phyloP scores from a whole-genome alignment of 148 eudicot genomes.

The Fagopyrum tataricum region DNA sequence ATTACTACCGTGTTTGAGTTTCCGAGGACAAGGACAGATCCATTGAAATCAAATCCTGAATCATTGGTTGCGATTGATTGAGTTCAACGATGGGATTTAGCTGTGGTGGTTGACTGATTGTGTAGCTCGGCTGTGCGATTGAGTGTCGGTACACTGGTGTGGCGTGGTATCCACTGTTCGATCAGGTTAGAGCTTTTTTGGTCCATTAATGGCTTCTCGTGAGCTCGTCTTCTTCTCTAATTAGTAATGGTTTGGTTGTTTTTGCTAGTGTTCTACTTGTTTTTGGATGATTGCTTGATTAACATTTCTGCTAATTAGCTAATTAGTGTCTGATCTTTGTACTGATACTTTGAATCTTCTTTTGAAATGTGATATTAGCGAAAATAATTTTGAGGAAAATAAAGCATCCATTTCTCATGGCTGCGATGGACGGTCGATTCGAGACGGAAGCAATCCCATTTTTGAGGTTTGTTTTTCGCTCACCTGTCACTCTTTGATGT shows the following conservation, averaged over 20 bases:
- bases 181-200: not conserved
- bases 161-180: not conserved
- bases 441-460: conserved; percentile 22
- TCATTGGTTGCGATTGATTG: not conserved
- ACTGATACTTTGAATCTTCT: not conserved
- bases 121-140: not conserved
- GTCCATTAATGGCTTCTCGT: too few species aligned
- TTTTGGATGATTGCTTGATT: too few species aligned
- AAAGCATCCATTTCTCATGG: not conserved
- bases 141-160: not conserved
- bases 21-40: not conserved
- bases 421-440: conserved; percentile 20
- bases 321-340: not conserved
- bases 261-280: too few species aligned
- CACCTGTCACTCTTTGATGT: not conserved
- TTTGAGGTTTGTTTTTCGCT: conserved; percentile 25
- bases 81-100: not conserved
- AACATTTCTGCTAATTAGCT: too few species aligned
- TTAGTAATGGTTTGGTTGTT: too few species aligned
- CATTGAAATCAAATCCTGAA: not conserved
- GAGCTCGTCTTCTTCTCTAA: too few species aligned
- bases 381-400: not conserved
- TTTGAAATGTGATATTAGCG: not conserved
- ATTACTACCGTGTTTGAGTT: not conserved
- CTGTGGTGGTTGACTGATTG: not conserved